phyloP scores from a whole-genome alignment of 176 grass and related monocot species.

The Urochloa ruziziensis region DNA sequence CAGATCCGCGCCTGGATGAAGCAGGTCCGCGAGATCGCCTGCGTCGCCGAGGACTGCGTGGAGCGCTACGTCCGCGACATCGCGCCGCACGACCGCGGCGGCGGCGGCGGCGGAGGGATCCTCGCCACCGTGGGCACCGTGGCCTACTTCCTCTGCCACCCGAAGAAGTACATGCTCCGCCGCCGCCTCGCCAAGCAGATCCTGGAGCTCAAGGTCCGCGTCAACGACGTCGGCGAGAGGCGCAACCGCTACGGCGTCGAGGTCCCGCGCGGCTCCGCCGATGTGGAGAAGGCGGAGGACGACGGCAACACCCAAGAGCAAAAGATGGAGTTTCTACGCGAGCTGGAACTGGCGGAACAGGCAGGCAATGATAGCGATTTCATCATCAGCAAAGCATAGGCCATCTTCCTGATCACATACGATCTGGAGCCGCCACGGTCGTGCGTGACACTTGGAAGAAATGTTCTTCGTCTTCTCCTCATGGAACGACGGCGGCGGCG shows the following conservation, averaged over 20 bases:
- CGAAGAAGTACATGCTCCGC: not conserved
- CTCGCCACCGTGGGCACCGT: not conserved
- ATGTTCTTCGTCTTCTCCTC: not conserved
- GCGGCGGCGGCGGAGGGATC: too few relatives aligned
- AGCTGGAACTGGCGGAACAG: not conserved
- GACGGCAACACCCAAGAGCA: too few relatives aligned
- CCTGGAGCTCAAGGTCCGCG: constrained; percentile 18
- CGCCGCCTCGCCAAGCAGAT: not conserved
- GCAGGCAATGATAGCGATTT: too few relatives aligned
- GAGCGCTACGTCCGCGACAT: not conserved
- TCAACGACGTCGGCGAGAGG: not conserved
- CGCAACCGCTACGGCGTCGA: constrained; percentile 14
- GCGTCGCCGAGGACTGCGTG: constrained; percentile 26
- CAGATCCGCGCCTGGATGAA: constrained; percentile 46
- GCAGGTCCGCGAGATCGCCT: constrained; percentile 30
- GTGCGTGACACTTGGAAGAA: not conserved
- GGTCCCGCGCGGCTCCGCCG: not conserved
- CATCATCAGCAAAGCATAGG: too few relatives aligned
- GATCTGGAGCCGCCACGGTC: too few relatives aligned
- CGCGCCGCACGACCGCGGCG: rapidly evolving
- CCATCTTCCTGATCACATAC: too few relatives aligned
- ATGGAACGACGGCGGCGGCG: not conserved
- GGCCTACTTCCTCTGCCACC: rapidly evolving
- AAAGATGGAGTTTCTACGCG: not conserved
- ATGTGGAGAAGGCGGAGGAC: not conserved